A percentile compares a stretch with the other conserved stretches of the same genome.
Conservation (phyloP, 371 early-diverging fungal genomes). For the Actinomortierella ambigua region DNA sequence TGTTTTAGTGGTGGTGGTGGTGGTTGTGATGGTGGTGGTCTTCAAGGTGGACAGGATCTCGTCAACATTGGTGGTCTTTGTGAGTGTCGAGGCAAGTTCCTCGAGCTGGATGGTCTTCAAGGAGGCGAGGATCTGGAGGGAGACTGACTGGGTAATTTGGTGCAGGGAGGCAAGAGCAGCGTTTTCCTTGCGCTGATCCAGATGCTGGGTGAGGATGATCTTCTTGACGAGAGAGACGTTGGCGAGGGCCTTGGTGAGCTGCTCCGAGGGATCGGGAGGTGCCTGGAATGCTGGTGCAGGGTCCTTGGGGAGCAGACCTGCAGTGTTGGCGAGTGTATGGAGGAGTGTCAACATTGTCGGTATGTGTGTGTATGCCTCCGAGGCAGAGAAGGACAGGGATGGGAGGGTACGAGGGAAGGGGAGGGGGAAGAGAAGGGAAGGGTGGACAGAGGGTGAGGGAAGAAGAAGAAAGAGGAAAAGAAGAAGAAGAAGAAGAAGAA, state of each 20-base stretch:
- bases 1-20: conserved; percentile 12
- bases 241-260: conserved; percentile 35
- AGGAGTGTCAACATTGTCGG: conserved; percentile 37
- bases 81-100: conserved; percentile 30
- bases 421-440: neutral
- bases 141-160: conserved; percentile 36
- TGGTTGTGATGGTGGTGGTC: conserved; percentile 15
- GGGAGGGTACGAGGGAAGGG: conserved; percentile 7
- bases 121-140: conserved; percentile 29
- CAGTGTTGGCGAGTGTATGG: conserved; percentile 42
- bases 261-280: conserved; percentile 18
- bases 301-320: conserved; percentile 30
- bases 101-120: conserved; percentile 21
- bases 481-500: neutral
- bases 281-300: conserved; percentile 10
- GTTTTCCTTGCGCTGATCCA: conserved; percentile 28
- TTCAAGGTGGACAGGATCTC: conserved; percentile 2
- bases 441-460: neutral
- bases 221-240: conserved; percentile 40
- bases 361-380: no score
- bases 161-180: conserved; percentile 29
- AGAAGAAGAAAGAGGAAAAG: neutral
- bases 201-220: conserved; percentile 35
- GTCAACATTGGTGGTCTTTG: conserved; percentile 5
- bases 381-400: neutral